phyloP scores from a whole-genome alignment of 2,329 filamentous ascomycete species.

The Epichloe aotearoae region DNA sequence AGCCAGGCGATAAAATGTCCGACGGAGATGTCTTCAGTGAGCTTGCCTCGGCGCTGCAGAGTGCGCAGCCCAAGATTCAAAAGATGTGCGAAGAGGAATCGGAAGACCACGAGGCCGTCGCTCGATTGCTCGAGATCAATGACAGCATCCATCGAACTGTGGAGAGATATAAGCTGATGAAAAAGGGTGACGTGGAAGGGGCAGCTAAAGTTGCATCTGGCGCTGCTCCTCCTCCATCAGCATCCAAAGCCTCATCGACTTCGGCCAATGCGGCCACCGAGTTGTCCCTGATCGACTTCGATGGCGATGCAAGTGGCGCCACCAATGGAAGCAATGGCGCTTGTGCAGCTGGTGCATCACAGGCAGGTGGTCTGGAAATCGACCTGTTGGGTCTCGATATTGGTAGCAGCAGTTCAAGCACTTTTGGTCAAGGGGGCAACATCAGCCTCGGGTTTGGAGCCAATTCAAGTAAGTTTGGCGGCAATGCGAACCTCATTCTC shows the following conservation, averaged over 20 bases:
- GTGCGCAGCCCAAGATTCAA: conserved; percentile 95
- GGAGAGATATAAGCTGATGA: conserved; percentile 88
- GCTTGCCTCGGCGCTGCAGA: conserved; percentile 76
- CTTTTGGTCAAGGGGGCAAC: conserved; percentile 61
- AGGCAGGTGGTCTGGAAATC: conserved; percentile 63
- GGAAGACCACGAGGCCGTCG: conserved; percentile 89
- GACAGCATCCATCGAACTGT: conserved; percentile 97
- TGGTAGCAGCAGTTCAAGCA: conserved; percentile 40
- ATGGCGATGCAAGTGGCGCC: conserved; percentile 44
- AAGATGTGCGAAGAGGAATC: conserved; percentile 99
- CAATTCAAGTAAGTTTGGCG: conserved; percentile 44
- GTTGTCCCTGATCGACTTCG: conserved; percentile 88
- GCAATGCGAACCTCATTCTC: neutral
- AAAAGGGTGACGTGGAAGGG: conserved; percentile 80
- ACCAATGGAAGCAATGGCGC: conserved; percentile 32
- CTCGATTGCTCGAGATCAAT: conserved; percentile 92
- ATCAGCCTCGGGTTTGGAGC: conserved; percentile 72
- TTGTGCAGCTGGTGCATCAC: conserved; percentile 25
- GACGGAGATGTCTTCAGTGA: conserved; percentile 65
- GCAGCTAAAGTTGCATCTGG: conserved; percentile 76
- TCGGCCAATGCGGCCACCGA: conserved; percentile 42
- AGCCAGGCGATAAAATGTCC: conserved; percentile 63
- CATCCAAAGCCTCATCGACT: conserved; percentile 39
- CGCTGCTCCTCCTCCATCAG: conserved; percentile 43
- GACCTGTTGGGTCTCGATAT: conserved; percentile 84